These are phyloP conservation scores for Endocladia muricata DNA, from an alignment of 31 red algal species.

Conservation along the genomic window DNA sequence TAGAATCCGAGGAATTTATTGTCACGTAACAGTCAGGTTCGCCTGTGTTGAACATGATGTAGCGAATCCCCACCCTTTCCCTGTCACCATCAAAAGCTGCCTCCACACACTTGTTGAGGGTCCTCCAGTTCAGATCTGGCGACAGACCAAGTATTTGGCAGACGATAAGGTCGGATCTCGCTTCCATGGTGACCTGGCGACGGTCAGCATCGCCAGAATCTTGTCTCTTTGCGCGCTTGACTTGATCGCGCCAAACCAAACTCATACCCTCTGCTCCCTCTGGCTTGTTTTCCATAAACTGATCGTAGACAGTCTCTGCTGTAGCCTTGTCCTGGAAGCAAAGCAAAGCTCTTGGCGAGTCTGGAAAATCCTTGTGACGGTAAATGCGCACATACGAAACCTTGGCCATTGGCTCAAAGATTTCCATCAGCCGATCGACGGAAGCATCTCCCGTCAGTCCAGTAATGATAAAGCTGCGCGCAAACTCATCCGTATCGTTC, in stretches of 20 bases:
- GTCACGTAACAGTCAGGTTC: slow-evolving; percentile 30
- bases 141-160: slow-evolving; percentile 26
- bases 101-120: slow-evolving; percentile 7
- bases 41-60: slow-evolving; percentile 34
- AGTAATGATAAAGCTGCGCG: slow-evolving; percentile 47
- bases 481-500: slow-evolving; percentile 15
- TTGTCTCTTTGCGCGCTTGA: background rate
- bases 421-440: slow-evolving; percentile 5
- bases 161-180: slow-evolving; percentile 2
- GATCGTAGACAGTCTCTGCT: slow-evolving; percentile 19
- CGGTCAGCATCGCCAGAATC: background rate
- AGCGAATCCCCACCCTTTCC: background rate
- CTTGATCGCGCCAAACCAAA: background rate
- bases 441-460: slow-evolving; percentile 24
- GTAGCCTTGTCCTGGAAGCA: slow-evolving; percentile 24
- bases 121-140: slow-evolving; percentile 21
- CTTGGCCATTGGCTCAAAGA: slow-evolving; percentile 30
- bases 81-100: background rate
- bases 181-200: no score
- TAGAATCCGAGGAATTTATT: background rate
- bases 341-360: slow-evolving; percentile 25
- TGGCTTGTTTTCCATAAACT: slow-evolving; percentile 14
- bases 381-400: slow-evolving; percentile 49
- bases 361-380: slow-evolving; percentile 24
- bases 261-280: background rate